These are phyloP conservation scores for Saccharomycopsis fermentans DNA, from an alignment of 805 yeast species.

Conservation along the genomic window DNA sequence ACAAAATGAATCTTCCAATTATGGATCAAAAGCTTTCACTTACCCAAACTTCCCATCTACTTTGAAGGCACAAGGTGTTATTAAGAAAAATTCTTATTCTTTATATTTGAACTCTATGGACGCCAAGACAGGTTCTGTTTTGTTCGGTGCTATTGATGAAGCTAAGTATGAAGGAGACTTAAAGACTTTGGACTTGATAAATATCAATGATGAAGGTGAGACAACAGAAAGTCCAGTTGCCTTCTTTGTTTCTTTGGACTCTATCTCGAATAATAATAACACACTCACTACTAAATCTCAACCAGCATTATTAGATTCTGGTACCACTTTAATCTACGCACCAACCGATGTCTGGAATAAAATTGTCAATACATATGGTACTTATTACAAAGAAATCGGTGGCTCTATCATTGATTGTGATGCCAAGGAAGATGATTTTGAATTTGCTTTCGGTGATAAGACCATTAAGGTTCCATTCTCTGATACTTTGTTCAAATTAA, in stretches of 20 bases:
- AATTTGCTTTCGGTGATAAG: constrained; percentile 48
- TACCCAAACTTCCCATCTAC: constrained; percentile 40
- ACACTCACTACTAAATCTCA: constrained; percentile 17
- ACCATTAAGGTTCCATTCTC: constrained; percentile 40
- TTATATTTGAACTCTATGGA: constrained; percentile 42
- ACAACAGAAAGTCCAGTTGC: constrained; percentile 39
- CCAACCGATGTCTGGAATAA: constrained; percentile 27
- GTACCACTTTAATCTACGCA: constrained; percentile 36
- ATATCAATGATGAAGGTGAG: constrained; percentile 25
- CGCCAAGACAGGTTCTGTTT: constrained; percentile 38
- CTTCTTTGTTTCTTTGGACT: constrained; percentile 31
- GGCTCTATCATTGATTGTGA: constrained; percentile 11
- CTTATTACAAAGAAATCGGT: constrained; percentile 28
- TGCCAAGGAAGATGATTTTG: constrained; percentile 22
- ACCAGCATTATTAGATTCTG: constrained; percentile 36
- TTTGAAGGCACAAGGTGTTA: constrained; percentile 32
- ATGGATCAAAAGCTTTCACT: constrained; percentile 19
- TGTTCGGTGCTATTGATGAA: constrained; percentile 66
- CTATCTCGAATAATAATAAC: constrained; percentile 19
- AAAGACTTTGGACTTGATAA: constrained; percentile 40
- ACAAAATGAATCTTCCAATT: constrained; percentile 48
- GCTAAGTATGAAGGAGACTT: constrained; percentile 49
- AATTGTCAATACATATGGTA: constrained; percentile 20
- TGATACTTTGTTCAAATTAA: constrained; percentile 21
- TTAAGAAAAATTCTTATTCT: constrained; percentile 43